phyloP scores from a whole-genome alignment of 768 basidiomycete species.

The Leccinum aurantiacum region DNA sequence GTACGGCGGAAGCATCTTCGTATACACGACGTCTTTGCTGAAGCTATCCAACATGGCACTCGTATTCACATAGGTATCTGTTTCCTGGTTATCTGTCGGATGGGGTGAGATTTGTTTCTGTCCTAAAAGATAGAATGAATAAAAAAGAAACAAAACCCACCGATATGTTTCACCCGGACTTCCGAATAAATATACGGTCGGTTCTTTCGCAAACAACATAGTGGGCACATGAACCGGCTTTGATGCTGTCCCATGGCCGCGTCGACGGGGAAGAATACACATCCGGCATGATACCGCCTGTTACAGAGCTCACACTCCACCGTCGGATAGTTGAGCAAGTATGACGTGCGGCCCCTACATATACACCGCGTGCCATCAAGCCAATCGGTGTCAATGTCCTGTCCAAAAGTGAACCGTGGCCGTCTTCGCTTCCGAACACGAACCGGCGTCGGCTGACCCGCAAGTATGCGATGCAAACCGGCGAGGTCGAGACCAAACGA shows the following conservation, averaged over 20 bases:
- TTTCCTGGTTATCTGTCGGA: conserved; percentile 43
- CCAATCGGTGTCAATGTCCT: conserved; percentile 75
- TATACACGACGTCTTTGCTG: conserved; percentile 71
- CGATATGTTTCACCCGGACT: conserved; percentile 65
- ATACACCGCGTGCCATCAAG: conserved; percentile 76
- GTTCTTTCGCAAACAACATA: conserved; percentile 77
- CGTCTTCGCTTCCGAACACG: conserved; percentile 56
- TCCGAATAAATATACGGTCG: conserved; percentile 71
- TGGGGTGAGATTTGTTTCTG: conserved; percentile 10
- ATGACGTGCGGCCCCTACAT: conserved; percentile 67
- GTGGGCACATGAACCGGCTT: conserved; percentile 63
- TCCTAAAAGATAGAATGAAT: not conserved
- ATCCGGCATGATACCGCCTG: conserved; percentile 68
- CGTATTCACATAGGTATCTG: conserved; percentile 67
- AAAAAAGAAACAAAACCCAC: conserved; percentile 38
- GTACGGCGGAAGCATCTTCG: conserved; percentile 61
- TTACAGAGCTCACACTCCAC: conserved; percentile 68
- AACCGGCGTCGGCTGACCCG: conserved; percentile 55
- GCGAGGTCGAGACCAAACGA: conserved; percentile 84
- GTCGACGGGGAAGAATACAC: conserved; percentile 69
- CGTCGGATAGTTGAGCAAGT: conserved; percentile 58
- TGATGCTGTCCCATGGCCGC: conserved; percentile 32
- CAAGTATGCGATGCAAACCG: conserved; percentile 77
- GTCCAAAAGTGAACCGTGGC: conserved; percentile 69
- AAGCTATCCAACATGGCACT: conserved; percentile 72